Evolutionary conservation across 2,329 filamentous ascomycete genomes (phyloP).

Genomic region (Dendrostoma leiphaemia): DNA sequence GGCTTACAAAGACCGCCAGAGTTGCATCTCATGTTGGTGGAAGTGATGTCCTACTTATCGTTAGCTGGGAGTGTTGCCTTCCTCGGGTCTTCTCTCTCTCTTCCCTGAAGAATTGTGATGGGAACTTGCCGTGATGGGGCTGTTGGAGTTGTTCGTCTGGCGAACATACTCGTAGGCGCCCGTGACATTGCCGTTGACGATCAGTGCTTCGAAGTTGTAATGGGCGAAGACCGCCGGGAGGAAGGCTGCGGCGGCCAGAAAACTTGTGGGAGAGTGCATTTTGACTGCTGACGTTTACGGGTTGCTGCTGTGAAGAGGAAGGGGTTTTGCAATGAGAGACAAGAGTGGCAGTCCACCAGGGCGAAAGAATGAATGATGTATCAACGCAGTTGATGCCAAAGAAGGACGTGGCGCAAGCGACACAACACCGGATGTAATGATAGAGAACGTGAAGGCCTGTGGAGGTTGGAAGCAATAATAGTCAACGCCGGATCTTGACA

Average conservation of each 20-base stretch:
- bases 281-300: background rate
- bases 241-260: slow-evolving; percentile 11
- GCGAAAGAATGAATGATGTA: slow-evolving; percentile 15
- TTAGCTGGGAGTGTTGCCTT: too few relatives aligned
- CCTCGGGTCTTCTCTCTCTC: too few relatives aligned
- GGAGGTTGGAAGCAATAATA: slow-evolving; percentile 2
- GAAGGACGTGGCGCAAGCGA: slow-evolving; percentile 16
- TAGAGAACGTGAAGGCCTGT: slow-evolving; percentile 11
- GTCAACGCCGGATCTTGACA: background rate
- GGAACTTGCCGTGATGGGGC: slow-evolving; percentile 36
- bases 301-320: background rate
- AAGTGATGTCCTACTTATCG: slow-evolving; percentile 38
- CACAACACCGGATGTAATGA: background rate
- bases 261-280: slow-evolving; percentile 4
- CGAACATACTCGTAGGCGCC: slow-evolving; percentile 23
- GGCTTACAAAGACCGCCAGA: slow-evolving; percentile 21
- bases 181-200: slow-evolving; percentile 23
- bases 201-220: slow-evolving; percentile 22
- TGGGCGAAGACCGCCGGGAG: slow-evolving; percentile 15
- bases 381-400: slow-evolving; percentile 16
- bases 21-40: slow-evolving; percentile 38
- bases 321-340: background rate
- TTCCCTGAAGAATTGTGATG: too few relatives aligned
- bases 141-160: slow-evolving; percentile 30
- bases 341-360: slow-evolving; percentile 10